Conservation (phyloP, 2,329 filamentous ascomycete genomes). For the Rugonectria rugulosa region DNA sequence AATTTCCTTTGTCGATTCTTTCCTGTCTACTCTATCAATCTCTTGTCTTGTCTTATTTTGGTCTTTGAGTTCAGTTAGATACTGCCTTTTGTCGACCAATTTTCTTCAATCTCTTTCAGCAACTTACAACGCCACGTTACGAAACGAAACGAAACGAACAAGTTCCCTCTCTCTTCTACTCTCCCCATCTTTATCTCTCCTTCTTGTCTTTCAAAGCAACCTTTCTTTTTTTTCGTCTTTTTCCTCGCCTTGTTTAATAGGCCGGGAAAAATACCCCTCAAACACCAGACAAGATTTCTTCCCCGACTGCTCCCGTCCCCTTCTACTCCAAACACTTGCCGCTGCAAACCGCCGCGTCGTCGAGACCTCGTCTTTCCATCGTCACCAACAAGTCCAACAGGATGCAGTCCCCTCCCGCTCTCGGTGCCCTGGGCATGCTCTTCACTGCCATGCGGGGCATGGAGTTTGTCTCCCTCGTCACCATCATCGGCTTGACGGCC, state of each 20-base stretch:
- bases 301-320: conserved; percentile 44
- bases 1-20: conserved; percentile 37
- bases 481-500: conserved; percentile 80
- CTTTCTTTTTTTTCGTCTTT: conserved; percentile 1
- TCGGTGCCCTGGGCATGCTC: conserved; percentile 78
- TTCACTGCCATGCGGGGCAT: conserved; percentile 78
- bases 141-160: background rate
- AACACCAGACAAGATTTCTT: conserved; percentile 43
- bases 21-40: conserved; percentile 20
- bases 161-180: conserved; percentile 23
- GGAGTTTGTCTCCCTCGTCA: conserved; percentile 74
- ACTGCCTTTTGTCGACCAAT: conserved; percentile 27
- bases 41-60: background rate
- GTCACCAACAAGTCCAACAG: conserved; percentile 46
- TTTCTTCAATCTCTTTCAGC: background rate
- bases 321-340: conserved; percentile 52
- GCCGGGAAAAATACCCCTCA: conserved; percentile 32
- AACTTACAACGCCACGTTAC: background rate
- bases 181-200: background rate
- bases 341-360: conserved; percentile 49
- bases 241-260: conserved; percentile 29
- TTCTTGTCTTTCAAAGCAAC: conserved; percentile 9
- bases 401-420: conserved; percentile 58
- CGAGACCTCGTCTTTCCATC: conserved; percentile 53
- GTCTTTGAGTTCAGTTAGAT: conserved; percentile 31